phyloP scores from a whole-genome alignment of 768 basidiomycete species.

The Dacryopinax spathularia region DNA sequence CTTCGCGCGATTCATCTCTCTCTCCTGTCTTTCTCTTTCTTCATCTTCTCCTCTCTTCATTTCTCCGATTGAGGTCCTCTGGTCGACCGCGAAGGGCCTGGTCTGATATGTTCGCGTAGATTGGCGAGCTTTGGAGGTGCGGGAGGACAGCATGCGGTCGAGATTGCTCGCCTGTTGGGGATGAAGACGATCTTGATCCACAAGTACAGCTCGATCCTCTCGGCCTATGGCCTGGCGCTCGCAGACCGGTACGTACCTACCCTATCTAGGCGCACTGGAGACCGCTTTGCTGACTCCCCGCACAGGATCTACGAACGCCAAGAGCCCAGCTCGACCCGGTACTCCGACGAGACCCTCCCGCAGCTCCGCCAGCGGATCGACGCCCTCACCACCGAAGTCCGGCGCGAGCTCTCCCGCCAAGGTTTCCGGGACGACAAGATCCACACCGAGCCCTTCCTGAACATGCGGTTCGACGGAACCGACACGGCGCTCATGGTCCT shows the following conservation, averaged over 20 bases:
- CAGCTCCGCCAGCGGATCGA: slow-evolving; percentile 53
- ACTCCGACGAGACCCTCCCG: slow-evolving; percentile 41
- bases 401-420: slow-evolving; percentile 52
- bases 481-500: slow-evolving; percentile 87
- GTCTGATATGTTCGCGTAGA: no score
- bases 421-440: slow-evolving; percentile 69
- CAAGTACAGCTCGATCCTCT: slow-evolving; percentile 81
- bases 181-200: slow-evolving; percentile 82
- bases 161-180: slow-evolving; percentile 72
- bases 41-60: neutral
- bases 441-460: slow-evolving; percentile 64
- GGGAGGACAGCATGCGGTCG: slow-evolving; percentile 85
- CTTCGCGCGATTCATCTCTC: slow-evolving; percentile 6
- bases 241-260: slow-evolving; percentile 46
- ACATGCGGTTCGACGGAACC: slow-evolving; percentile 87
- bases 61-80: slow-evolving; percentile 17
- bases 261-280: neutral
- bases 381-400: slow-evolving; percentile 48
- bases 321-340: slow-evolving; percentile 77
- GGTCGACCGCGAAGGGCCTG: no score
- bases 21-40: slow-evolving; percentile 13
- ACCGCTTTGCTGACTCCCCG: neutral
- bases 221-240: slow-evolving; percentile 85
- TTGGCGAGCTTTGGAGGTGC: slow-evolving; percentile 81
- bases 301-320: slow-evolving; percentile 69